phyloP scores from a whole-genome alignment of 352 stramenopile species.

The Pythium periplocum region DNA sequence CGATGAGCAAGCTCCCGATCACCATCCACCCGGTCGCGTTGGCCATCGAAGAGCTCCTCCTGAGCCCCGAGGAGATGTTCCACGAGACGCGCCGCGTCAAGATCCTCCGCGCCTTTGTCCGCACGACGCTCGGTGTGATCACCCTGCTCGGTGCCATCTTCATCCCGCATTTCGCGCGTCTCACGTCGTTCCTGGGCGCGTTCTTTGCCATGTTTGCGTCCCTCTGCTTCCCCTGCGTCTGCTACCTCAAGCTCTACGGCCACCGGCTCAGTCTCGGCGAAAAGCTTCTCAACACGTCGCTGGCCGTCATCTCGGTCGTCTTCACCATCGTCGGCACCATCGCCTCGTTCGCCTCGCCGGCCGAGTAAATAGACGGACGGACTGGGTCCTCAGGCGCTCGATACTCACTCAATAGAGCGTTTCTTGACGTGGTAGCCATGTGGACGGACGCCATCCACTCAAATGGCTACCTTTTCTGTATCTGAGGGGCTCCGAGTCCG shows the following conservation, averaged over 20 bases:
- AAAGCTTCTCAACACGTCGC: constrained; percentile 42
- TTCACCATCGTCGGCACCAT: constrained; percentile 74
- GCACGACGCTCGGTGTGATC: constrained; percentile 44
- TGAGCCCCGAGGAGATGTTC: constrained; percentile 37
- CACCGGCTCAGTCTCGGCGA: constrained; percentile 39
- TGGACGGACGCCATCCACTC: background rate
- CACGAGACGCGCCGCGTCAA: constrained; percentile 25
- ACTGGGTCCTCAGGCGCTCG: background rate
- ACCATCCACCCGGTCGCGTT: constrained; percentile 79
- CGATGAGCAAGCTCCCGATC: constrained; percentile 87
- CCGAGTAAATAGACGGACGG: constrained; percentile 25
- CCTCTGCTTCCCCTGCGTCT: constrained; percentile 76
- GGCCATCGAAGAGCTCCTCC: constrained; percentile 66
- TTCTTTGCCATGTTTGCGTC: constrained; percentile 85
- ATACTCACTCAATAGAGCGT: background rate
- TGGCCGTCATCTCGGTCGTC: constrained; percentile 56
- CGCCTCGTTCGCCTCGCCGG: constrained; percentile 70
- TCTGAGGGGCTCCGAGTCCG: too few species aligned
- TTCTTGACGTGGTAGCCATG: background rate
- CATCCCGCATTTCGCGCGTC: constrained; percentile 80
- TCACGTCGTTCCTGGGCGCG: constrained; percentile 80
- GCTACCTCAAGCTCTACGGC: constrained; percentile 82
- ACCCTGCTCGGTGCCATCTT: constrained; percentile 63
- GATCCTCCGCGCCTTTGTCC: constrained; percentile 59
- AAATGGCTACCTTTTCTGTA: background rate